phyloP scores from a whole-genome alignment of 2,329 filamentous ascomycete genomes.

The Sphaceloma murrayae region DNA sequence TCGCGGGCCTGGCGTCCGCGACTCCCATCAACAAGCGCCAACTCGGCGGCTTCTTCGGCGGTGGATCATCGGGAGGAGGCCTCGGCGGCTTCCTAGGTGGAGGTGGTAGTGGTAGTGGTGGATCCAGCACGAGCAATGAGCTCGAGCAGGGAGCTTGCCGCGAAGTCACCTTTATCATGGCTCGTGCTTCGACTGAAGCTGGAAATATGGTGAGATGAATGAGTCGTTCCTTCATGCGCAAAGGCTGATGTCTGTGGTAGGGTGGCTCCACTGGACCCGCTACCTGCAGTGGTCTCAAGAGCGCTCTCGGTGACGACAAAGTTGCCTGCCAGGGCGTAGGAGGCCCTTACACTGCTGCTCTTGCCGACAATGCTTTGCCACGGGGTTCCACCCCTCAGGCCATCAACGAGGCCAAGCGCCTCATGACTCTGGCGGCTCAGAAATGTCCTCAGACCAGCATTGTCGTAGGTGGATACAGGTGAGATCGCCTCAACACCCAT shows the following conservation, averaged over 20 bases:
- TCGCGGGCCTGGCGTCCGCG: slow-evolving; percentile 5
- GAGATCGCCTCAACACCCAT: not conserved
- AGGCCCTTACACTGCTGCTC: slow-evolving; percentile 18
- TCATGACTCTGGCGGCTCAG: slow-evolving; percentile 19
- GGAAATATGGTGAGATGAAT: slow-evolving; percentile 39
- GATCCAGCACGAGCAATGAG: slow-evolving; percentile 19
- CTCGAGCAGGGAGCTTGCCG: slow-evolving; percentile 29
- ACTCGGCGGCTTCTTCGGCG: slow-evolving; percentile 8
- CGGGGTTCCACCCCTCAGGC: not conserved
- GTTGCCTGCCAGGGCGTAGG: slow-evolving; percentile 20
- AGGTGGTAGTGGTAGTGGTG: slow-evolving; percentile 6
- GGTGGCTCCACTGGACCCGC: slow-evolving; percentile 19
- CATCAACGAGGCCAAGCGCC: slow-evolving; percentile 17
- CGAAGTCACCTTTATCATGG: slow-evolving; percentile 45
- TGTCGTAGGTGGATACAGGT: slow-evolving; percentile 23
- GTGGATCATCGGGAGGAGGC: slow-evolving; percentile 1
- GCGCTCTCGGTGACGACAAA: slow-evolving; percentile 15
- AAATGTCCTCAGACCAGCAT: slow-evolving; percentile 25
- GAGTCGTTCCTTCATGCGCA: too few relatives aligned
- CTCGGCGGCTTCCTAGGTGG: not conserved
- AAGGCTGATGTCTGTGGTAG: not conserved
- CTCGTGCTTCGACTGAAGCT: slow-evolving; percentile 44
- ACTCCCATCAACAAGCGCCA: slow-evolving; percentile 11
- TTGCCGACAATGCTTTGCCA: slow-evolving; percentile 15
- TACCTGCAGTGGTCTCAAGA: slow-evolving; percentile 18